Conservation (phyloP, 2,329 filamentous ascomycete species). For the Metarhizium anisopliae region DNA sequence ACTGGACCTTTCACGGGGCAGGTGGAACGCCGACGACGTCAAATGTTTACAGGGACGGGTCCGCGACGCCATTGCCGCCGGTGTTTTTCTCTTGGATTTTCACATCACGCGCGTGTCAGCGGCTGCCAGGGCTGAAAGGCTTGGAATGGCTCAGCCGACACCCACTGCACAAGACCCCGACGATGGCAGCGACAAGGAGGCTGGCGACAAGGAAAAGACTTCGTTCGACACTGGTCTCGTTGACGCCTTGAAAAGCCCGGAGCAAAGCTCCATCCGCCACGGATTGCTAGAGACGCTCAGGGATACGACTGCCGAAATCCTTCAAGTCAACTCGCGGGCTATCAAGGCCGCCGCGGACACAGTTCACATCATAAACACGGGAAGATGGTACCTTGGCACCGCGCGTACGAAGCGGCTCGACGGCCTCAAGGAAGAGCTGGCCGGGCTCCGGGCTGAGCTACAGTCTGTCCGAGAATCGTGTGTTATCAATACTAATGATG, state of each 20-base stretch:
- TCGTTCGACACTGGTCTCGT: constrained; percentile 22
- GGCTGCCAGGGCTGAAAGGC: constrained; percentile 12
- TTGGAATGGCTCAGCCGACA: neutral
- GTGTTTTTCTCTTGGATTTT: constrained; percentile 31
- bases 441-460: constrained; percentile 17
- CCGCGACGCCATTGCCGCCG: constrained; percentile 24
- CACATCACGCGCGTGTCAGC: constrained; percentile 25
- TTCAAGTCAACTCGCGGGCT: constrained; percentile 15
- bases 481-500: constrained; percentile 26
- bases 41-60: constrained; percentile 25
- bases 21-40: constrained; percentile 36
- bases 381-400: constrained; percentile 19
- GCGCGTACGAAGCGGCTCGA: constrained; percentile 13
- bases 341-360: constrained; percentile 15
- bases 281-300: constrained; percentile 24
- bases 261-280: constrained; percentile 20
- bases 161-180: neutral
- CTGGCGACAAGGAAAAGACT: constrained; percentile 14
- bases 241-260: constrained; percentile 27
- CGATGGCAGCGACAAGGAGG: constrained; percentile 4
- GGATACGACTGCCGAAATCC: constrained; percentile 17
- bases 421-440: constrained; percentile 10
- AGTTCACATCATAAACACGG: constrained; percentile 19
- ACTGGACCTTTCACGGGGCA: constrained; percentile 34
- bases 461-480: constrained; percentile 17